phyloP scores from a whole-genome alignment of 2,329 filamentous ascomycete genomes.

The Ophiostoma fasciatum region DNA sequence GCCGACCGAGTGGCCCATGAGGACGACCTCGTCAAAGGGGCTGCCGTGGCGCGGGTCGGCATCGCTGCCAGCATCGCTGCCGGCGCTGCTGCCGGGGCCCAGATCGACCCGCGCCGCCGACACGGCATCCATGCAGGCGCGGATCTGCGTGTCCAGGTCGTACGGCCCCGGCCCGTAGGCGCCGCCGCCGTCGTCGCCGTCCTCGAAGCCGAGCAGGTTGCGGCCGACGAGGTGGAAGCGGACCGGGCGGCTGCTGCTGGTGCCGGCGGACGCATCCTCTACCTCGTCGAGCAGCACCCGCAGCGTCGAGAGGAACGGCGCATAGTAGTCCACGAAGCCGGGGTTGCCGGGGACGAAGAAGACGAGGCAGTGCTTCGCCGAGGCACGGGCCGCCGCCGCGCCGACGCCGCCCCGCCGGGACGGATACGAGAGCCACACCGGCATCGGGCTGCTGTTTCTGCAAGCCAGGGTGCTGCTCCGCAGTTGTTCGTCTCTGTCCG shows the following conservation, averaged over 20 bases:
- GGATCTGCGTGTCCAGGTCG: conserved; percentile 39
- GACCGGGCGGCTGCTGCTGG: conserved; percentile 9
- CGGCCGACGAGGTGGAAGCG: conserved; percentile 42
- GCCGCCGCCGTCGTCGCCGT: conserved; percentile 34
- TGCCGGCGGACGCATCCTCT: conserved; percentile 14
- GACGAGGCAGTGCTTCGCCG: conserved; percentile 29
- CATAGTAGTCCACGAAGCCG: conserved; percentile 60
- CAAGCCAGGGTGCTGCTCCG: too few relatives aligned
- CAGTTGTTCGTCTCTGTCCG: too few relatives aligned
- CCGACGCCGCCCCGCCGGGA: background rate
- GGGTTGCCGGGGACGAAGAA: conserved; percentile 68
- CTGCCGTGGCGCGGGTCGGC: conserved; percentile 16
- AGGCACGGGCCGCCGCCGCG: background rate
- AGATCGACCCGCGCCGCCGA: conserved; percentile 16
- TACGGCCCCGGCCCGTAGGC: conserved; percentile 25
- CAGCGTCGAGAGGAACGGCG: conserved; percentile 46
- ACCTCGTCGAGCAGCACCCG: conserved; percentile 34
- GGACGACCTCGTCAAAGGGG: conserved; percentile 42
- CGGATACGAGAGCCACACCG: conserved; percentile 10
- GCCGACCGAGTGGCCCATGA: conserved; percentile 64
- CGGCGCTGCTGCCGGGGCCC: conserved; percentile 16
- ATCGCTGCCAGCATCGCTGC: background rate
- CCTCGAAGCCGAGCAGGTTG: conserved; percentile 43
- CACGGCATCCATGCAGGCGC: conserved; percentile 24
- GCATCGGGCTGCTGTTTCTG: conserved; percentile 1